phyloP scores from a whole-genome alignment of 2,329 filamentous ascomycete genomes.

The Clarireedia paspali region DNA sequence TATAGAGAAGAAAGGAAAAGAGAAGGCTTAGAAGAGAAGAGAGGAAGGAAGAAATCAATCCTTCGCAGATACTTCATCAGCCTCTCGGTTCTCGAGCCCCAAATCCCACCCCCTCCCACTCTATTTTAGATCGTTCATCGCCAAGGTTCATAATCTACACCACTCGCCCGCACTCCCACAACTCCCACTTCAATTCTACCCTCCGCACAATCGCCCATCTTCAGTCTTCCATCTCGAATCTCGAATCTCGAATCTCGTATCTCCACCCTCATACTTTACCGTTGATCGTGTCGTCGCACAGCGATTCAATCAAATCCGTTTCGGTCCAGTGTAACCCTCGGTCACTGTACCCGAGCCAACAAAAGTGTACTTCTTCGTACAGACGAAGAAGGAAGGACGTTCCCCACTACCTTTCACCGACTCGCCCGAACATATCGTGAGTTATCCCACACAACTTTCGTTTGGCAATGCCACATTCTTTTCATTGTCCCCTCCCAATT shows the following conservation, averaged over 20 bases:
- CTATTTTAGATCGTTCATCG: too few relatives aligned
- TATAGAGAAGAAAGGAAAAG: neutral
- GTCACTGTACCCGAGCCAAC: constrained; percentile 20
- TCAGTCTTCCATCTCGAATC: neutral
- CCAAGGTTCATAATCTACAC: too few relatives aligned
- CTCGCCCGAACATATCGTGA: constrained; percentile 22
- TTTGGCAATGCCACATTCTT: constrained; percentile 10
- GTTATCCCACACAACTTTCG: constrained; percentile 15
- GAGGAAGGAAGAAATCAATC: neutral
- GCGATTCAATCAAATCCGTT: neutral
- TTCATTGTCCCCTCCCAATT: neutral
- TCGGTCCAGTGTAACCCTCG: constrained; percentile 10
- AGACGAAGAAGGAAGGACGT: neutral
- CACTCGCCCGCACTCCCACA: too few relatives aligned
- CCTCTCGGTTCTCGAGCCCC: too few relatives aligned
- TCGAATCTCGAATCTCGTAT: too few relatives aligned
- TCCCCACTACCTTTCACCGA: constrained; percentile 16
- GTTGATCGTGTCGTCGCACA: neutral
- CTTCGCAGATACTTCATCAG: too few relatives aligned
- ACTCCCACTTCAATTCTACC: neutral
- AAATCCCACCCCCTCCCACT: too few relatives aligned
- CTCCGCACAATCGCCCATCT: neutral
- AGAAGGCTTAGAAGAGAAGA: neutral
- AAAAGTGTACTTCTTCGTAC: neutral
- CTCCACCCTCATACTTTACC: neutral